Percentiles rank a stretch among this genome's conserved stretches.
These are phyloP conservation scores for Clonostachys rhizophaga DNA, from an alignment of 2,329 filamentous ascomycete genomes.

Conservation along the genomic window DNA sequence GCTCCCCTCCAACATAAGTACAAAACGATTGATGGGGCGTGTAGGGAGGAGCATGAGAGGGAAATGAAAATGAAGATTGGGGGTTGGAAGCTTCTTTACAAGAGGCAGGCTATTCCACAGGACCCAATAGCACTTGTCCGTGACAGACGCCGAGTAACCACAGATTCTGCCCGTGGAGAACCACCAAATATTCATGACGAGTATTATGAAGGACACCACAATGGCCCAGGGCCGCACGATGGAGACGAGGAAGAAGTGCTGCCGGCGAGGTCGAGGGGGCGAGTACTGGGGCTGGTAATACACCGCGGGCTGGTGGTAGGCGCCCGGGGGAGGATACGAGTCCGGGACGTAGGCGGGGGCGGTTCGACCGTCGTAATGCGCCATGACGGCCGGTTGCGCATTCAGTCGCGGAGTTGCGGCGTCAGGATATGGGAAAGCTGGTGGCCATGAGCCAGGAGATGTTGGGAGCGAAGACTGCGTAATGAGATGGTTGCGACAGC, in stretches of 20 bases:
- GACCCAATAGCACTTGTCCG: slow-evolving; percentile 11
- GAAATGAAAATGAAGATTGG: not conserved
- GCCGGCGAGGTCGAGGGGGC: not conserved
- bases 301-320: not conserved
- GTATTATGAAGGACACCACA: slow-evolving; percentile 22
- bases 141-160: slow-evolving; percentile 5
- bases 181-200: slow-evolving; percentile 35
- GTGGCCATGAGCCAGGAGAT: no score
- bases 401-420: no score
- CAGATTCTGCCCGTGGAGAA: slow-evolving; percentile 11
- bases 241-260: not conserved
- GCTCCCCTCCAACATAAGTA: no score
- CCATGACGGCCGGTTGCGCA: no score
- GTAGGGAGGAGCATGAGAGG: not conserved
- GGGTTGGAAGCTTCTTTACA: slow-evolving; percentile 1
- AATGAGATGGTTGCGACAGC: no score
- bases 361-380: no score
- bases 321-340: not conserved
- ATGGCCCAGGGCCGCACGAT: slow-evolving; percentile 6
- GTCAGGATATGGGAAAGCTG: no score
- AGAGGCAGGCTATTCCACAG: slow-evolving; percentile 14
- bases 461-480: no score
- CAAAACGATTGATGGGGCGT: not conserved
- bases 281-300: not conserved
- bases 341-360: no score